Percentiles rank a stretch among this genome's conserved stretches.
Evolutionary conservation across 371 early-diverging fungal species (phyloP).

Genomic region (Syncephalastrum monosporum): DNA sequence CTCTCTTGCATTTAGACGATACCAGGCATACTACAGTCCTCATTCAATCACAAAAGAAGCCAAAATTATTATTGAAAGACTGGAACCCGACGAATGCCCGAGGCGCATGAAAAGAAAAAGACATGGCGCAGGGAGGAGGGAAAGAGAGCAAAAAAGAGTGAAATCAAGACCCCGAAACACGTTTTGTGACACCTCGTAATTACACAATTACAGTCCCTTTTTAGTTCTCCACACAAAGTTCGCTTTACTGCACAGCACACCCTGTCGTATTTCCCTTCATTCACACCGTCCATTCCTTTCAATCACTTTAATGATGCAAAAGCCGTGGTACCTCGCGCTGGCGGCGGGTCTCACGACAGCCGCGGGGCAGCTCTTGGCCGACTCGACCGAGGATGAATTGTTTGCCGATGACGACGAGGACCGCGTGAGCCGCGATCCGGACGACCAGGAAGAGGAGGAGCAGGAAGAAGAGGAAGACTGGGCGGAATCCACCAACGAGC

Average conservation of each 20-base stretch:
- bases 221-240: no score
- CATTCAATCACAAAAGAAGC: no score
- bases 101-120: not conserved
- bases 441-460: slow-evolving; percentile 3
- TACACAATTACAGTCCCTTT: no score
- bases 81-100: not conserved
- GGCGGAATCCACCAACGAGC: not conserved
- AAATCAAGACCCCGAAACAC: not conserved
- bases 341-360: not conserved
- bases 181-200: no score
- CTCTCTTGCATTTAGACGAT: no score
- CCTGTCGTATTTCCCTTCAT: slow-evolving; percentile 1
- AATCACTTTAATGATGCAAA: not conserved
- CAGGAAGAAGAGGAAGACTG: slow-evolving; percentile 7
- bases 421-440: not conserved
- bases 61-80: no score
- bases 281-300: not conserved
- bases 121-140: not conserved
- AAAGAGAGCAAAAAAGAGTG: no score
- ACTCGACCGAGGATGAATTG: no score
- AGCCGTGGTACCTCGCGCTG: no score
- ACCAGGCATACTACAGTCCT: no score
- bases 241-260: no score
- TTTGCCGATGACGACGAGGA: slow-evolving; percentile 2
- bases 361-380: not conserved